Evolutionary conservation across 305 asterid genomes (phyloP).

Genomic region (Rubia peregrina): DNA sequence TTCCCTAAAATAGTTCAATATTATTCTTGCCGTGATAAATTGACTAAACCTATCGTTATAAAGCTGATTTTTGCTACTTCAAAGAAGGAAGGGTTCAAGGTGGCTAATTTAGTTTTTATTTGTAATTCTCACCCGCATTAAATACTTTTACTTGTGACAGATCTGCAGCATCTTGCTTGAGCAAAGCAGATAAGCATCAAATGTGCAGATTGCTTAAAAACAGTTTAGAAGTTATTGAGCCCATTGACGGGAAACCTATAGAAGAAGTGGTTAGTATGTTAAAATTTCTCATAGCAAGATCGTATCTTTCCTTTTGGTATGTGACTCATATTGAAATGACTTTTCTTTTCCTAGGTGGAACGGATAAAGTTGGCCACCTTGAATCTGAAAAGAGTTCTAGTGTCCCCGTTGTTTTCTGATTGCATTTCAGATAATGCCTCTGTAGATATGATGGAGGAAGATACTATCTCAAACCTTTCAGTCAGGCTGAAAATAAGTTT

Average conservation of each 20-base stretch:
- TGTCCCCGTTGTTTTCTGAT: slow-evolving; percentile 73
- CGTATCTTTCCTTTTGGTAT: slow-evolving; percentile 10
- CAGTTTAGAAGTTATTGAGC: slow-evolving; percentile 79
- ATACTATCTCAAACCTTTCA: slow-evolving; percentile 66
- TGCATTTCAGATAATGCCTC: slow-evolving; percentile 60
- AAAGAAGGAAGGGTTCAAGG: slow-evolving; percentile 7
- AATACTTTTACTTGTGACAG: slow-evolving; percentile 43
- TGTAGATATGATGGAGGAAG: slow-evolving; percentile 92
- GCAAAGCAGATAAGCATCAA: slow-evolving; percentile 64
- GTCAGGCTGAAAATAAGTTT: slow-evolving; percentile 71
- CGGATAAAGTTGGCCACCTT: slow-evolving; percentile 68
- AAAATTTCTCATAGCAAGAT: slow-evolving; percentile 19
- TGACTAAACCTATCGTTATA: neutral
- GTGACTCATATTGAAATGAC: slow-evolving; percentile 17
- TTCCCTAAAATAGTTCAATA: slow-evolving; percentile 34
- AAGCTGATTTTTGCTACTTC: neutral
- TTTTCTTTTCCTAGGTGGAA: slow-evolving; percentile 50
- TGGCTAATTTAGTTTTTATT: neutral
- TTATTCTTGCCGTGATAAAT: slow-evolving; percentile 20
- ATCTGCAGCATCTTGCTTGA: slow-evolving; percentile 43
- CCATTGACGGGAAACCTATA: slow-evolving; percentile 62
- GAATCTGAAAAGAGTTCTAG: slow-evolving; percentile 71
- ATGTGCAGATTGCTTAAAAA: slow-evolving; percentile 57
- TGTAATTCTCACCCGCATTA: slow-evolving; percentile 12
- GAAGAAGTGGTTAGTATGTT: slow-evolving; percentile 68